Evolutionary conservation across 495 filamentous ascomycete species (phyloP), one percentile per base, ranked within the genome.

Genomic region (Monascus purpureus): DNA sequence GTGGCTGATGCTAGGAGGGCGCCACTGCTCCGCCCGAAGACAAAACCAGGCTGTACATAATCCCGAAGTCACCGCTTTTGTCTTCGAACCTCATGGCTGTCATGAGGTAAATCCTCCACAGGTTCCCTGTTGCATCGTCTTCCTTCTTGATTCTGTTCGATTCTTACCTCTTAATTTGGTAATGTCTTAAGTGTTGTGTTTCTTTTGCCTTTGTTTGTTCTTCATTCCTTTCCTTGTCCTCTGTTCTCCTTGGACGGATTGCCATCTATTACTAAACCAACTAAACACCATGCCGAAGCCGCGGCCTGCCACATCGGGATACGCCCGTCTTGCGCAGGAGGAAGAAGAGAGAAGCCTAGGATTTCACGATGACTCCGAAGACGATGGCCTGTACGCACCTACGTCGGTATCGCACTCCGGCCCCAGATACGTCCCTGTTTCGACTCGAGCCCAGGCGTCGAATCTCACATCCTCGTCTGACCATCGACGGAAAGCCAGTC

Each of bases 311-410:
- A 86, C 80, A 8, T 93, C 85, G 24, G 87, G 87, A 40, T 95
- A 95, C 57, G 86, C 84, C 42, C 78, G 81, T 37, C 76, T 95
- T 37, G 84, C 83, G 32, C 86, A 95, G 58, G 86, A 82, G 38
- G 86, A 93, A 53, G 78, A 87, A 42, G 69, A 74, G 36, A 55
- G 61, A 42, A 50, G 53, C 29, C 59, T 57, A 29, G 54, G 63
- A 32, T 42, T 55, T 25, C 67, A 76, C 49, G 79, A 81, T 53
- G 77, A 82, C 47, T 80, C 77, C 31, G 82, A 84, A 33, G 75
- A 72, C 23, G 67, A 82, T 28, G 68, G 71, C 32, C 50, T 72
- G 25, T 61, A 59, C 36, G 55, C 65, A 13, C 69, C 73, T 20
- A 63, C 66, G 28, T 72, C 78, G 29, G 64, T 65, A 22, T 71